These are phyloP conservation scores for Botryotinia globosa DNA, from an alignment of 2,329 filamentous ascomycete species.

Conservation along the genomic window DNA sequence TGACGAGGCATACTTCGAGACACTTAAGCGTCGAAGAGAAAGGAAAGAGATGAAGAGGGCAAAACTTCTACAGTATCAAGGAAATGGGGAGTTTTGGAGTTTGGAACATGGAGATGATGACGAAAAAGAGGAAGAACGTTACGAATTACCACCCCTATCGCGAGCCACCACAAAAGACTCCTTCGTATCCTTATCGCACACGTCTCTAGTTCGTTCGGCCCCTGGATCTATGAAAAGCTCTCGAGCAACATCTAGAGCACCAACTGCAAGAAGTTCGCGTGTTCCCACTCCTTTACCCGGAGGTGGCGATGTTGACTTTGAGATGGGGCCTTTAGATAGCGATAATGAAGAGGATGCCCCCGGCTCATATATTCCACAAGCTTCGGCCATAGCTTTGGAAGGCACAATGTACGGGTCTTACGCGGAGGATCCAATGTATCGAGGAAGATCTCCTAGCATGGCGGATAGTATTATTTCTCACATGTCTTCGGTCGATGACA, in stretches of 20 bases:
- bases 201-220: conserved; percentile 32
- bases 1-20: conserved; percentile 58
- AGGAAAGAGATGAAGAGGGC: conserved; percentile 56
- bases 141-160: conserved; percentile 37
- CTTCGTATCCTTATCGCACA: conserved; percentile 18
- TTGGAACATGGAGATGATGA: conserved; percentile 70
- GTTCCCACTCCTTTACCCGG: conserved; percentile 36
- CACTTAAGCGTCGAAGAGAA: conserved; percentile 57
- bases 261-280: conserved; percentile 36
- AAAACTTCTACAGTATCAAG: conserved; percentile 49
- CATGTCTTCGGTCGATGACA: conserved; percentile 64
- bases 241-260: conserved; percentile 25
- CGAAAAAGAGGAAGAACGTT: conserved; percentile 39
- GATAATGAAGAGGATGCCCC: conserved; percentile 57
- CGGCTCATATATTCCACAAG: conserved; percentile 49
- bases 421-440: conserved; percentile 52
- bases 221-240: conserved; percentile 27
- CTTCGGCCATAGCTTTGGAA: conserved; percentile 58
- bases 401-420: conserved; percentile 77
- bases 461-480: conserved; percentile 72
- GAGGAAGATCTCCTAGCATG: conserved; percentile 74
- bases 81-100: conserved; percentile 72
- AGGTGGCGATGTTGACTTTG: conserved; percentile 42
- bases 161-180: conserved; percentile 35
- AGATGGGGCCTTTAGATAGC: conserved; percentile 40